phyloP scores from a whole-genome alignment of 139 green algal genomes.

The Chlamydomonas sp. region DNA sequence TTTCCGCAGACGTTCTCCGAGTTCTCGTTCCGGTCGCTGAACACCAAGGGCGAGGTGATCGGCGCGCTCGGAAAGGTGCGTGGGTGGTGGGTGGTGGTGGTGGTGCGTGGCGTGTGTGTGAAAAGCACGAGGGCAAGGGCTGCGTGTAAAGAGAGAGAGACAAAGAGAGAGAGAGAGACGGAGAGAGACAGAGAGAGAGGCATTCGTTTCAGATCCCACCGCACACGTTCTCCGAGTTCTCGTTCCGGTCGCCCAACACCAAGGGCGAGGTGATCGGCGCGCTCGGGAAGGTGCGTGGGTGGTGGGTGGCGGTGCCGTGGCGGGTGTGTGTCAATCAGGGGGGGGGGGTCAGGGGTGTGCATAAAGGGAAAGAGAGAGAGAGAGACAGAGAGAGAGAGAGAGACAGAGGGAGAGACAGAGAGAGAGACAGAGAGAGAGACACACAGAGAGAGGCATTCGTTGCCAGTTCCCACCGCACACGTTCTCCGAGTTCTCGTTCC shows the following conservation, averaged over 20 bases:
- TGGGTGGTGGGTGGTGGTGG: background rate
- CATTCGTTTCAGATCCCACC: too few relatives aligned
- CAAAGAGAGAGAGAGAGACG: too few relatives aligned
- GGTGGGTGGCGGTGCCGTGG: background rate
- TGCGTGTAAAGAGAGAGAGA: too few relatives aligned
- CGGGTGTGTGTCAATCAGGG: background rate
- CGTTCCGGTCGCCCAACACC: conserved; percentile 68
- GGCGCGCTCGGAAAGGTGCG: background rate
- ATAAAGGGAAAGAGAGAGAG: too few relatives aligned
- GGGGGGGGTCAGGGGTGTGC: too few relatives aligned
- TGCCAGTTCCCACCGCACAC: too few relatives aligned
- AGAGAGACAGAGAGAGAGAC: too few relatives aligned
- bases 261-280: conserved; percentile 27
- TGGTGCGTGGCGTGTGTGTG: background rate
- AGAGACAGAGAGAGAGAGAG: too few relatives aligned
- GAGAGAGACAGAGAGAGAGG: too few relatives aligned
- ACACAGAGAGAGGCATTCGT: too few relatives aligned
- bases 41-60: conserved; percentile 50
- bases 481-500: conserved; percentile 70
- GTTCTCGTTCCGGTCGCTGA: conserved; percentile 68
- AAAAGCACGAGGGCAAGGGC: too few relatives aligned
- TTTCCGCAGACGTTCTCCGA: conserved; percentile 66
- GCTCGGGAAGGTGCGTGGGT: background rate
- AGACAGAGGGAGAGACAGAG: too few relatives aligned
- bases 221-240: conserved; percentile 67